phyloP scores from a whole-genome alignment of 345 rosid species.

The Salix suchowensis region DNA sequence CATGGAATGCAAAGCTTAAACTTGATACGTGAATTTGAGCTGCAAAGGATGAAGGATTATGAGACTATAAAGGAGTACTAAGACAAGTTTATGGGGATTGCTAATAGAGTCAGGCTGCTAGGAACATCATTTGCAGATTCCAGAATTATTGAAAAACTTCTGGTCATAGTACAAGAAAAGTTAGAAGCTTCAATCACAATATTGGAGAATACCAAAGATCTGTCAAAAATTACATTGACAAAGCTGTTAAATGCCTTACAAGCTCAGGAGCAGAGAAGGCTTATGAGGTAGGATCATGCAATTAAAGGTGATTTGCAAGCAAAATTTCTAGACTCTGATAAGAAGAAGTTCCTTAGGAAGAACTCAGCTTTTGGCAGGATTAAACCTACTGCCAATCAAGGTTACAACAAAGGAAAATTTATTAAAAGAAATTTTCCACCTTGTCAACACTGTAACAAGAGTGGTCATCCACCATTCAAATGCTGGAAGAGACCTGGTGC shows the following conservation, averaged over 20 bases:
- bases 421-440: no score
- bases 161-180: neutral
- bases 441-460: no score
- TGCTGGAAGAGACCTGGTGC: no score
- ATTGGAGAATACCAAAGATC: no score
- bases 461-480: no score
- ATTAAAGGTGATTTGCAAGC: neutral
- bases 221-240: neutral
- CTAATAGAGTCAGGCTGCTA: neutral
- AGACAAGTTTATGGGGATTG: rapidly evolving
- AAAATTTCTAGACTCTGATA: rapidly evolving
- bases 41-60: neutral
- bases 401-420: no score
- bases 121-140: no score
- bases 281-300: neutral
- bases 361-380: rapidly evolving
- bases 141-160: no score
- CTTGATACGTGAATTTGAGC: neutral
- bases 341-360: rapidly evolving
- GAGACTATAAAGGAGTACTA: neutral
- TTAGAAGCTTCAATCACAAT: neutral
- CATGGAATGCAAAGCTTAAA: neutral
- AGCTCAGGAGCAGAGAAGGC: neutral
- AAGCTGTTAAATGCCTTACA: neutral
- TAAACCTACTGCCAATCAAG: no score